Conservation (phyloP, 768 basidiomycete genomes). For the Dioszegia hungarica region DNA sequence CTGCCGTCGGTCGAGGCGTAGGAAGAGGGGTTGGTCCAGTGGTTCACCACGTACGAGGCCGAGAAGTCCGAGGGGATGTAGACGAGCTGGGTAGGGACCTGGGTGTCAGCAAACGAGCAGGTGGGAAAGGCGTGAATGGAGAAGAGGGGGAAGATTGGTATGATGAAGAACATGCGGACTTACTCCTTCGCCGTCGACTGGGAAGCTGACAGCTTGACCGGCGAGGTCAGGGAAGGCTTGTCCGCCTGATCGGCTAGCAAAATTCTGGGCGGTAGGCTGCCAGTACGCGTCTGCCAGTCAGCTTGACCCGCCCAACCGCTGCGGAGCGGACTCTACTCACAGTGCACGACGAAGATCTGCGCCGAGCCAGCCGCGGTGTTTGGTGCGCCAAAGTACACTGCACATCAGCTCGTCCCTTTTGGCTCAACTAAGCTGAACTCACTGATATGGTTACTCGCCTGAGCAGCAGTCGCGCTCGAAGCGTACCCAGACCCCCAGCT, state of each 20-base stretch:
- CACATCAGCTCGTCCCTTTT: not conserved
- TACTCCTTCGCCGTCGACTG: slow-evolving; percentile 56
- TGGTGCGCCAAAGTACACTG: slow-evolving; percentile 70
- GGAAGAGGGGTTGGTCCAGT: slow-evolving; percentile 46
- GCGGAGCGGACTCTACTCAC: slow-evolving; percentile 52
- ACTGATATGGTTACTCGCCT: slow-evolving; percentile 76
- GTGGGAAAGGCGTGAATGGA: too few species aligned
- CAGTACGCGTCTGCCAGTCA: slow-evolving; percentile 63
- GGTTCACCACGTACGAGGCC: slow-evolving; percentile 63
- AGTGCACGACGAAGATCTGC: slow-evolving; percentile 82
- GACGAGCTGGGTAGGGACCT: slow-evolving; percentile 70
- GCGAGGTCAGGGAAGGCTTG: slow-evolving; percentile 62
- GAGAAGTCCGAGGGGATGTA: slow-evolving; percentile 72
- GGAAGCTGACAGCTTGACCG: slow-evolving; percentile 68
- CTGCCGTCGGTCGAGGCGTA: slow-evolving; percentile 31
- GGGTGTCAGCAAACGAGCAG: too few species aligned
- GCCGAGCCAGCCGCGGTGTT: slow-evolving; percentile 63
- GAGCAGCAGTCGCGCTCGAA: slow-evolving; percentile 74
- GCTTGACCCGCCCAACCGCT: not conserved
- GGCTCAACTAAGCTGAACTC: slow-evolving; percentile 1
- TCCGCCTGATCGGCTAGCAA: slow-evolving; percentile 54
- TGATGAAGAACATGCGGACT: too few species aligned
- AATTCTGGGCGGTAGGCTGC: slow-evolving; percentile 66
- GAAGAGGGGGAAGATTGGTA: not conserved
- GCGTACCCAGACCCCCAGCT: slow-evolving; percentile 59